Evolutionary conservation across 2,329 filamentous ascomycete species (phyloP).

Genomic region (Colletotrichum filicis): DNA sequence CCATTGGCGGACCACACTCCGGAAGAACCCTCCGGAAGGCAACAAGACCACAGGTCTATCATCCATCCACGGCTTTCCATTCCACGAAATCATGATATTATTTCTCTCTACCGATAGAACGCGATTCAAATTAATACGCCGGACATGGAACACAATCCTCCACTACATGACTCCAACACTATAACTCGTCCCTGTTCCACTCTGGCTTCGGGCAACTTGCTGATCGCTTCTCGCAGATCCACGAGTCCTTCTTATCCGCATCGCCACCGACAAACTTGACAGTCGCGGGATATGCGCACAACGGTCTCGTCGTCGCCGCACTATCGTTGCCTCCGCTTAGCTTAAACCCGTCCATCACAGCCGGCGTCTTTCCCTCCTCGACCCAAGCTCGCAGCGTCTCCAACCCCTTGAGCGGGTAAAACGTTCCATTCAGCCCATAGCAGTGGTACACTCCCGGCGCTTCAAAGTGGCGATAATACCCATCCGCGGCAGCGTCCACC

Average conservation of each 20-base stretch:
- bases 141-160: too few relatives aligned
- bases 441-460: constrained; percentile 66
- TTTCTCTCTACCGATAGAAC: not conserved
- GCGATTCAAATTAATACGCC: not conserved
- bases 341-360: constrained; percentile 24
- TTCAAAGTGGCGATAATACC: constrained; percentile 62
- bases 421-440: constrained; percentile 29
- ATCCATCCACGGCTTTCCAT: not conserved
- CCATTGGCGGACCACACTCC: not conserved
- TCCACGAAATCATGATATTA: not conserved
- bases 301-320: constrained; percentile 24
- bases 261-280: constrained; percentile 23
- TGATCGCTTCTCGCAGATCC: constrained; percentile 14
- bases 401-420: constrained; percentile 28
- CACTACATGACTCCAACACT: too few relatives aligned
- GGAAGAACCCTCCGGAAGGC: not conserved
- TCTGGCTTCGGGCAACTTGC: not conserved
- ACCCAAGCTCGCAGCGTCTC: constrained; percentile 32
- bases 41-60: not conserved
- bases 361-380: constrained; percentile 16
- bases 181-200: constrained; percentile 3
- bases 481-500: constrained; percentile 34
- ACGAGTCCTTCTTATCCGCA: constrained; percentile 9
- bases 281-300: constrained; percentile 26
- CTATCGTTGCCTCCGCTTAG: constrained; percentile 28